Evolutionary conservation across 176 grass and related monocot species (phyloP).

Genomic region (Avena insularis): DNA sequence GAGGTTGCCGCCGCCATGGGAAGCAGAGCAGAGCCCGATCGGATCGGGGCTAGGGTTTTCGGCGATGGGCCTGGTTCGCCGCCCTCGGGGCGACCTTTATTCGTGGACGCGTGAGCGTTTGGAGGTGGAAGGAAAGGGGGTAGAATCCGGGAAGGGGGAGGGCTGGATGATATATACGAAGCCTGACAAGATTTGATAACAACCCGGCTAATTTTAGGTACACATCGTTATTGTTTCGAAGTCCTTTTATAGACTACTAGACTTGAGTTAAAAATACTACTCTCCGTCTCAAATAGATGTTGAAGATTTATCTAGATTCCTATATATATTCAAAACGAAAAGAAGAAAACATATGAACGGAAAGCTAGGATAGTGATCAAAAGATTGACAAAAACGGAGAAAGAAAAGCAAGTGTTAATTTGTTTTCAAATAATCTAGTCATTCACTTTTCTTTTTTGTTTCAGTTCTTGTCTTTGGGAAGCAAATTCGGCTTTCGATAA

Average conservation of each 20-base stretch:
- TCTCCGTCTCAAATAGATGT: no score
- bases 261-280: not conserved
- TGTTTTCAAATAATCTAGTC: no score
- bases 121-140: conserved; percentile 18
- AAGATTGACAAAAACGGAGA: no score
- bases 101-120: conserved; percentile 47
- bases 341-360: no score
- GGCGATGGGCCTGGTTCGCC: conserved; percentile 42
- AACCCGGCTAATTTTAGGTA: conserved; percentile 30
- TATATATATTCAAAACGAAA: no score
- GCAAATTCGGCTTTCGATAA: no score
- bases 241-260: not conserved
- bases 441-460: no score
- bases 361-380: no score
- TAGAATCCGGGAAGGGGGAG: conserved; percentile 40
- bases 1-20: conserved; percentile 64
- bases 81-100: conserved; percentile 61
- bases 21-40: conserved; percentile 54
- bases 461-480: no score
- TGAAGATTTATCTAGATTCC: no score
- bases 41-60: conserved; percentile 72
- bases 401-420: no score
- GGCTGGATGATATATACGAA: conserved; percentile 41
- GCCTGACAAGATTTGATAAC: conserved; percentile 11
- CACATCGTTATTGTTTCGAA: conserved; percentile 6